Evolutionary conservation across 2,329 filamentous ascomycete genomes (phyloP).

Genomic region (Colletotrichum caudatum): DNA sequence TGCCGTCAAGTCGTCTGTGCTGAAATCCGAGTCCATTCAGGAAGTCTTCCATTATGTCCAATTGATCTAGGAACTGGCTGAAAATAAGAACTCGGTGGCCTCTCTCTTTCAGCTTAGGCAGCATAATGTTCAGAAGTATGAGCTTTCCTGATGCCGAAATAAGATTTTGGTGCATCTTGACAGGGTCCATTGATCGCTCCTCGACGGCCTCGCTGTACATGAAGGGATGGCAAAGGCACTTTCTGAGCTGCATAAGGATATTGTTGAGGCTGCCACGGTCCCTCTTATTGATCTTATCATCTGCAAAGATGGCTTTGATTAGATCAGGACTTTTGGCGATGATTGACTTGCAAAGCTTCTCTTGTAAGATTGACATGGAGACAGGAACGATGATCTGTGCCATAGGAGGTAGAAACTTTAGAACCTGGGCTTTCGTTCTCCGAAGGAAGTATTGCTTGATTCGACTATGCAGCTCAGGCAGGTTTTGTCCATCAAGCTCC

Average conservation of each 20-base stretch:
- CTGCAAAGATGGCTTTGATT: conserved; percentile 86
- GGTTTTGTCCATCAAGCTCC: conserved; percentile 84
- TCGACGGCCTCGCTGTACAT: conserved; percentile 93
- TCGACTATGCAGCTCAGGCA: conserved; percentile 82
- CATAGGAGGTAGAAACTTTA: conserved; percentile 93
- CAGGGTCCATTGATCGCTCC: conserved; percentile 74
- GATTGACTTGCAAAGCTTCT: conserved; percentile 94
- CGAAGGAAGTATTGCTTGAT: conserved; percentile 79
- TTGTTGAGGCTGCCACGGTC: conserved; percentile 91
- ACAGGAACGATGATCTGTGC: conserved; percentile 95
- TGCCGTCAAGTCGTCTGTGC: conserved; percentile 89
- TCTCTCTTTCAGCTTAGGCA: conserved; percentile 86
- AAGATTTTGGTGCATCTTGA: conserved; percentile 80
- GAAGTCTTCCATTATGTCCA: conserved; percentile 94
- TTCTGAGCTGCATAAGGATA: conserved; percentile 93
- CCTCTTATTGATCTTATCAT: conserved; percentile 72
- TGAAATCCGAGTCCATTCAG: conserved; percentile 78
- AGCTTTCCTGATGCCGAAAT: conserved; percentile 94
- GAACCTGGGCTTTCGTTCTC: conserved; percentile 89
- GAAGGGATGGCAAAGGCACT: conserved; percentile 96
- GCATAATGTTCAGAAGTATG: conserved; percentile 82
- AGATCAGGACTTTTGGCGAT: conserved; percentile 90
- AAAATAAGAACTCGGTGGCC: conserved; percentile 95
- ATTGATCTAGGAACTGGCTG: conserved; percentile 91
- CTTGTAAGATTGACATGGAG: conserved; percentile 94